Base-by-base conservation (phyloP, 768 basidiomycete genomes). In the Bullera alba region DNA sequence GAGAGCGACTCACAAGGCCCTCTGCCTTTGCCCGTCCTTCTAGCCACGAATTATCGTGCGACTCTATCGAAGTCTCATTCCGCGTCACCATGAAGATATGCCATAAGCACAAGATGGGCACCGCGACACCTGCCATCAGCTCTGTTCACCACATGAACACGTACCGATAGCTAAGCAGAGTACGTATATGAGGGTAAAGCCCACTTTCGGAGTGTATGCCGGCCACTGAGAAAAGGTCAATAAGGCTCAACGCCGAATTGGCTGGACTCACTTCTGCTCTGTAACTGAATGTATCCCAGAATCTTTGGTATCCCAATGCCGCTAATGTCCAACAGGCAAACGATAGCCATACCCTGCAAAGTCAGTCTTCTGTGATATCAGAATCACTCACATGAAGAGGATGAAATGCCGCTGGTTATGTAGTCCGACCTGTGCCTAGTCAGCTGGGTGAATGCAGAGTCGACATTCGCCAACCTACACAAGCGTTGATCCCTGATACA, bases 351-450 rank as follows among this genome's bases (percentile, higher is more conserved):
- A 78, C 76, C 81, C 89, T 92, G 38, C 23, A 37, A 26, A 44
- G 43, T 46, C 30, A 46, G 6, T 39, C 42, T 48, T 44, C n/a
- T 14, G 15, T 15, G 17, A 6, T 6, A 38, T 25, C 8, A 7
- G 16, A 14, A 22, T n/a, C 42, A 74, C 83, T 48, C 56, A 87
- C 88, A 97, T 85, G 79, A 97, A 99, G 41, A 97, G 75, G 32
- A 93, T 79, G 62, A 99, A 99, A 74, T 96, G 90, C 0, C 93
- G 83, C 67, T 96, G 92, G 61, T 97, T 99, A 68, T 93, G 78
- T 5, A 97, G 71, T 10, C 93, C 93, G 37, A 99, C 73, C 73
- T 74, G 48, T 35, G 27, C 26, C n/a, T 23, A 3, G 17, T 38
- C 21, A 48, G 36, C 29, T 23, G 38, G 42, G 17, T 51, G 23